Percentiles rank a stretch among this genome's conserved stretches.
These are phyloP conservation scores for Aspergillus sp. DNA, from an alignment of 2,329 filamentous ascomycete species.

Conservation along the genomic window DNA sequence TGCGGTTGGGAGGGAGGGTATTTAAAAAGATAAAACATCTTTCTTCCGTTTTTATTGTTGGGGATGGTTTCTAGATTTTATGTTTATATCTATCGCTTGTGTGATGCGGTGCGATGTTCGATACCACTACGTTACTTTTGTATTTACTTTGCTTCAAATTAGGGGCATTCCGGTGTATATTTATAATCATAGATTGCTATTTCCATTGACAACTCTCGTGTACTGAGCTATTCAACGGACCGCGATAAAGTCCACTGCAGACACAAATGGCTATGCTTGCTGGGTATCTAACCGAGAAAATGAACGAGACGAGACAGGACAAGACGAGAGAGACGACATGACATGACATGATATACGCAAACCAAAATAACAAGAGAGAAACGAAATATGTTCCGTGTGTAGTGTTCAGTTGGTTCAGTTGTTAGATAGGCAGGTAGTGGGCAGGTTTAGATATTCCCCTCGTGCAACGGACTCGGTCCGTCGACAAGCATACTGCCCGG, in stretches of 20 bases:
- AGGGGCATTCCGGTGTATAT: too few species aligned
- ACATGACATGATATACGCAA: not conserved
- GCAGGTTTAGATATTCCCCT: not conserved
- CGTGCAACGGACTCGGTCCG: constrained; percentile 1
- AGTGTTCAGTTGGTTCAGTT: not conserved
- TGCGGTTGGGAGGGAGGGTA: constrained; percentile 54
- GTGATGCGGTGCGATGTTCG: not conserved
- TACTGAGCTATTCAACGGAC: not conserved
- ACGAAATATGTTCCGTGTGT: too few species aligned
- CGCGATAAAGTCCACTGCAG: not conserved
- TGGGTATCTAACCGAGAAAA: constrained; percentile 15
- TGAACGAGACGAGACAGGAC: not conserved
- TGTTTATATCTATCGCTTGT: too few species aligned
- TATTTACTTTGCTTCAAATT: not conserved
- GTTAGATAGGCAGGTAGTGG: not conserved
- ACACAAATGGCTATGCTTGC: constrained; percentile 16
- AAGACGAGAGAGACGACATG: too few species aligned
- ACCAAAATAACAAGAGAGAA: not conserved
- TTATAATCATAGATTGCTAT: not conserved
- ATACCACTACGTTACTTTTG: not conserved
- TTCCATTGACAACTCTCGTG: constrained; percentile 6
- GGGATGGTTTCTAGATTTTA: too few species aligned
- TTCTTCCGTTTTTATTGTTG: too few species aligned
- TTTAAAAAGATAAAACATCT: constrained; percentile 24
- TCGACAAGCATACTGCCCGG: constrained; percentile 15